A percentile compares a stretch with the other conserved stretches of the same genome.
Evolutionary conservation across 2,329 filamentous ascomycete species (phyloP).

Genomic region (Claviceps fusiformis): DNA sequence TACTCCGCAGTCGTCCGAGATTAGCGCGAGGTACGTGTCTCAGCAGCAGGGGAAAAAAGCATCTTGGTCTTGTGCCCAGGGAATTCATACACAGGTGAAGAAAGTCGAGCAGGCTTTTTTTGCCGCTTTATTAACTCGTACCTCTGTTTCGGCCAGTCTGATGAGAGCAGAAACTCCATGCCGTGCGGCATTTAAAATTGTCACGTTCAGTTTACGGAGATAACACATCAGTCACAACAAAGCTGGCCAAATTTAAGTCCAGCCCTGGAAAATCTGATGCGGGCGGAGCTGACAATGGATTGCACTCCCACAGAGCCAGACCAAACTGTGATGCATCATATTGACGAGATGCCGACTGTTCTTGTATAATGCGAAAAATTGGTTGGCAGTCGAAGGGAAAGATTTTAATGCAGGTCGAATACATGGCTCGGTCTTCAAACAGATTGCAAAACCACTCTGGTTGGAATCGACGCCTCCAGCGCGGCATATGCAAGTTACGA

Average conservation of each 20-base stretch:
- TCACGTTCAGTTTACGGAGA: background rate
- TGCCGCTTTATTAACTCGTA: no score
- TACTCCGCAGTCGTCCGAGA: background rate
- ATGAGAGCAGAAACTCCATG: no score
- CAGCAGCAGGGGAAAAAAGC: no score
- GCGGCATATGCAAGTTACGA: background rate
- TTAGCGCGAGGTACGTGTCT: no score
- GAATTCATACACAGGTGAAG: no score
- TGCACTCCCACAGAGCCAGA: background rate
- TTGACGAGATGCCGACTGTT: background rate
- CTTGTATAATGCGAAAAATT: background rate
- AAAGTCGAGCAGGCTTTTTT: no score
- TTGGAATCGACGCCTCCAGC: background rate
- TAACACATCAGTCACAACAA: background rate
- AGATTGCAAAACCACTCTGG: background rate
- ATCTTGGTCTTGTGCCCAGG: no score
- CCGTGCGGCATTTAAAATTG: no score
- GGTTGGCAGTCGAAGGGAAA: no score
- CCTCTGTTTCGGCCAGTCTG: no score
- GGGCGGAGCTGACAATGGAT: background rate
- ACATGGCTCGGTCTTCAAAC: background rate
- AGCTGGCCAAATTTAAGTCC: background rate
- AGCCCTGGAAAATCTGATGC: background rate
- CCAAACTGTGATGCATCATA: background rate
- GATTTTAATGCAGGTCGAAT: background rate